Evolutionary conservation across 257 asterid species (phyloP).

Genomic region (Striga asiatica): DNA sequence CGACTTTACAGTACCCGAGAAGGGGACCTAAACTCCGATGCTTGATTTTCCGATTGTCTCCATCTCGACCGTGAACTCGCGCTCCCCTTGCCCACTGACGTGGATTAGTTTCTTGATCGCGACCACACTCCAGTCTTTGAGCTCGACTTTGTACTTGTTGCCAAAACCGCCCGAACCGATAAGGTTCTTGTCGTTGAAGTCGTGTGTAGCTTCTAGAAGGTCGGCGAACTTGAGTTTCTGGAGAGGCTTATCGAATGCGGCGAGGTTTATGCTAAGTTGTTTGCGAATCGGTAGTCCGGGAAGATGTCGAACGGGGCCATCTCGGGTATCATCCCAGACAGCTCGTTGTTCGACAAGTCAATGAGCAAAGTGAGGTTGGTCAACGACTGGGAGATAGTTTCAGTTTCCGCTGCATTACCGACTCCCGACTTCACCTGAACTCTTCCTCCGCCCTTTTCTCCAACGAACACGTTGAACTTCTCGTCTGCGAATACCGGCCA

Average conservation of each 20-base stretch:
- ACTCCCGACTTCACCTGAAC: too few species aligned
- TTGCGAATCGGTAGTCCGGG: constrained; percentile 48
- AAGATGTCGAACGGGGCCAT: constrained; percentile 76
- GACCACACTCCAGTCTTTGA: constrained; percentile 74
- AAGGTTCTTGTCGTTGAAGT: constrained; percentile 61
- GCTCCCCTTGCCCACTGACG: constrained; percentile 82
- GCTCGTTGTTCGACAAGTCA: constrained; percentile 67
- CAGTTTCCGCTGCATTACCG: too few species aligned
- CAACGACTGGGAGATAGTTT: constrained; percentile 56
- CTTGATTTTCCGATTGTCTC: constrained; percentile 84
- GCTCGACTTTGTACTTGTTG: constrained; percentile 73
- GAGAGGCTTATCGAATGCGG: constrained; percentile 82
- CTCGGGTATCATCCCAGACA: constrained; percentile 70
- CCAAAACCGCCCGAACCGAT: constrained; percentile 95
- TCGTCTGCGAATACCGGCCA: constrained; percentile 5
- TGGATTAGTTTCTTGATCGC: constrained; percentile 86
- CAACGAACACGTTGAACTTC: constrained; percentile 2
- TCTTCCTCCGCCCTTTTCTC: too few species aligned
- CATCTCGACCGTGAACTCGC: constrained; percentile 94
- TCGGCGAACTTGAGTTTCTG: constrained; percentile 82
- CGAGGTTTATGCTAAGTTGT: constrained; percentile 64
- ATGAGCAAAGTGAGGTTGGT: constrained; percentile 51
- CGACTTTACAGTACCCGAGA: constrained; percentile 76
- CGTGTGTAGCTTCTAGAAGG: constrained; percentile 80
- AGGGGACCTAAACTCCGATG: constrained; percentile 83